A percentile compares a stretch with the other conserved stretches of the same genome.
phyloP scores from a whole-genome alignment of 306 rosid genomes.

The Quercus glauca region DNA sequence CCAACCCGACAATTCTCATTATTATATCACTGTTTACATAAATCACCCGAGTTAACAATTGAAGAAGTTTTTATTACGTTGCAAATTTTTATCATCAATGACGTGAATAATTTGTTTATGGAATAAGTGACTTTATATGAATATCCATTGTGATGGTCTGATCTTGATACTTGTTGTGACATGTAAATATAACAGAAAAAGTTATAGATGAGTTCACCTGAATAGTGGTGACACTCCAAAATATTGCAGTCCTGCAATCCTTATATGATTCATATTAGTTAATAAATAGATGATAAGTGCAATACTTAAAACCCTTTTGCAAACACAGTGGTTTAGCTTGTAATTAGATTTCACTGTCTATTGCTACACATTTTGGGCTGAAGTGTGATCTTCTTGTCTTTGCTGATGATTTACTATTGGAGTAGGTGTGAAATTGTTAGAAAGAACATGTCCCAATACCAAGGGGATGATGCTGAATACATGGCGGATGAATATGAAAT shows the following conservation, averaged over 20 bases:
- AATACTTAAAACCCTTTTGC: neutral
- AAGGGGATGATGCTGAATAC: constrained; percentile 46
- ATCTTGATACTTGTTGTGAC: neutral
- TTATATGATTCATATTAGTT: neutral
- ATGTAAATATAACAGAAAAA: neutral
- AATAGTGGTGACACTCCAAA: neutral
- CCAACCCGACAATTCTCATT: neutral
- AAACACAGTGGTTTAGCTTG: neutral
- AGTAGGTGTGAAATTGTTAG: constrained; percentile 9
- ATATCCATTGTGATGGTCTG: neutral
- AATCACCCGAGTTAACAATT: neutral
- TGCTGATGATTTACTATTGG: constrained; percentile 10
- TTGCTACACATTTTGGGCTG: neutral
- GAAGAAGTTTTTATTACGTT: neutral
- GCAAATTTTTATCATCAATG: neutral
- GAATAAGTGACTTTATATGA: neutral
- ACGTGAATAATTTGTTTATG: neutral
- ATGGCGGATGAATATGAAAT: constrained; percentile 68
- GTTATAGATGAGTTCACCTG: neutral
- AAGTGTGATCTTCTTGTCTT: neutral
- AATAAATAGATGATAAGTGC: neutral
- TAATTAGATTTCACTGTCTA: neutral
- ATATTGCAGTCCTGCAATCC: neutral
- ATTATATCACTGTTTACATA: neutral
- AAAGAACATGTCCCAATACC: constrained; percentile 50